A percentile compares a stretch with the other conserved stretches of the same genome.
Evolutionary conservation across 1,139 yeast species (phyloP).

Genomic region (Zygoascus sp.): DNA sequence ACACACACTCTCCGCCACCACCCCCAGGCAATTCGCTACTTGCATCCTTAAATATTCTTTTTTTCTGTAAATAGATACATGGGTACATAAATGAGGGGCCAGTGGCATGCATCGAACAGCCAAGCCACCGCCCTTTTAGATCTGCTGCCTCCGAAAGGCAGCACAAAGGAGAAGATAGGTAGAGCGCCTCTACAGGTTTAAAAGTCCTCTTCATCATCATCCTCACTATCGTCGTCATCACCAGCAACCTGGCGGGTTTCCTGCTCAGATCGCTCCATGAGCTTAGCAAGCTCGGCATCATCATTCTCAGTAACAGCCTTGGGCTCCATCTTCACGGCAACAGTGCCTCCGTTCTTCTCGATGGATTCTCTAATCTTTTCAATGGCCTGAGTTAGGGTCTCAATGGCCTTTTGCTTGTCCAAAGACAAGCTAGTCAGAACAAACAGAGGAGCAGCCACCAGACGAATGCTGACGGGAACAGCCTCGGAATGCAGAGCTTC

Average conservation of each 20-base stretch:
- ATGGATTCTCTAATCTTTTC: slow-evolving; percentile 67
- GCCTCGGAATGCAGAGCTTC: slow-evolving; percentile 80
- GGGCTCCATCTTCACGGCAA: slow-evolving; percentile 95
- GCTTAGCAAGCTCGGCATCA: slow-evolving; percentile 94
- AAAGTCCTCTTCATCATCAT: slow-evolving; percentile 33
- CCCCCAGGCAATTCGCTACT: not conserved
- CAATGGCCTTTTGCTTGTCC: slow-evolving; percentile 86
- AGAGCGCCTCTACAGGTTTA: no score
- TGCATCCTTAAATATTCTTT: not conserved
- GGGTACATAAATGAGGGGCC: not conserved
- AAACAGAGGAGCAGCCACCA: slow-evolving; percentile 96
- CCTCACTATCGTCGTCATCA: slow-evolving; percentile 54
- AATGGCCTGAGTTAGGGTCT: slow-evolving; percentile 72
- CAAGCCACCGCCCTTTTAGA: no score
- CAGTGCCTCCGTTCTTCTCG: slow-evolving; percentile 72
- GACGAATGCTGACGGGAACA: slow-evolving; percentile 79
- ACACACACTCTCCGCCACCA: no score
- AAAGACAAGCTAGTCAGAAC: slow-evolving; percentile 90
- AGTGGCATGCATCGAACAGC: no score
- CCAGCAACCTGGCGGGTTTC: slow-evolving; percentile 60
- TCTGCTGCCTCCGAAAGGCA: no score
- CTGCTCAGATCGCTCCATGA: slow-evolving; percentile 71
- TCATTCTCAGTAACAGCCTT: slow-evolving; percentile 98
- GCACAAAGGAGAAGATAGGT: no score
- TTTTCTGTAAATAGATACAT: slow-evolving; percentile 1